Percentiles rank a stretch among this genome's conserved stretches.
Evolutionary conservation across 495 filamentous ascomycete species (phyloP).

Genomic region (Astrocystis sublimbata): DNA sequence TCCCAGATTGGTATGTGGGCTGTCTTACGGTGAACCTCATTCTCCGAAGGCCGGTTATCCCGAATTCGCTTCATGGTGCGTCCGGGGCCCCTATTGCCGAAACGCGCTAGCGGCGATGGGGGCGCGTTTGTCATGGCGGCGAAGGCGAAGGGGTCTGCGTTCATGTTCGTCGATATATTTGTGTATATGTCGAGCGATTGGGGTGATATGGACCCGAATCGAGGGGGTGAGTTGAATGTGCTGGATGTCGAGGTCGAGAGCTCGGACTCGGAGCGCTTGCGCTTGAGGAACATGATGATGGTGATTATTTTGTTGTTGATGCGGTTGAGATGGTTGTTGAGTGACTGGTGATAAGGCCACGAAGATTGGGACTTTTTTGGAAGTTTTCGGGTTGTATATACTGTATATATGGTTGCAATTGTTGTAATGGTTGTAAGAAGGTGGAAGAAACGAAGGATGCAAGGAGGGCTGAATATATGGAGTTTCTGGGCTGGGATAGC

Average conservation of each 20-base stretch:
- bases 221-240: slow-evolving; percentile 39
- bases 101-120: not conserved
- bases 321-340: not conserved
- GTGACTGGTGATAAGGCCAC: not conserved
- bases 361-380: not conserved
- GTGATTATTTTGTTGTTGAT: not conserved
- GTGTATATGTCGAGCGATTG: too few species aligned
- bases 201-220: slow-evolving; percentile 18
- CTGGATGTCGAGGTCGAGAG: slow-evolving; percentile 40
- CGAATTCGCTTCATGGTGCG: slow-evolving; percentile 54
- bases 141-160: slow-evolving; percentile 21
- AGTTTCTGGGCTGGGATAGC: slow-evolving; percentile 1
- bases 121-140: not conserved
- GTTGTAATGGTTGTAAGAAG: not conserved
- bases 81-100: slow-evolving; percentile 29
- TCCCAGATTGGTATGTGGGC: not conserved
- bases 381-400: not conserved
- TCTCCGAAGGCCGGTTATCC: slow-evolving; percentile 50
- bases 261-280: slow-evolving; percentile 55
- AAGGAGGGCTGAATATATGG: slow-evolving; percentile 10
- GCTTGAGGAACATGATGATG: slow-evolving; percentile 48
- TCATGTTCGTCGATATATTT: slow-evolving; percentile 26
- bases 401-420: not conserved
- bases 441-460: not conserved
- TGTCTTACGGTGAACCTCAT: slow-evolving; percentile 49